These are phyloP conservation scores for Globisporangium heterothallicum DNA, from an alignment of 352 stramenopile genomes.

Conservation along the genomic window DNA sequence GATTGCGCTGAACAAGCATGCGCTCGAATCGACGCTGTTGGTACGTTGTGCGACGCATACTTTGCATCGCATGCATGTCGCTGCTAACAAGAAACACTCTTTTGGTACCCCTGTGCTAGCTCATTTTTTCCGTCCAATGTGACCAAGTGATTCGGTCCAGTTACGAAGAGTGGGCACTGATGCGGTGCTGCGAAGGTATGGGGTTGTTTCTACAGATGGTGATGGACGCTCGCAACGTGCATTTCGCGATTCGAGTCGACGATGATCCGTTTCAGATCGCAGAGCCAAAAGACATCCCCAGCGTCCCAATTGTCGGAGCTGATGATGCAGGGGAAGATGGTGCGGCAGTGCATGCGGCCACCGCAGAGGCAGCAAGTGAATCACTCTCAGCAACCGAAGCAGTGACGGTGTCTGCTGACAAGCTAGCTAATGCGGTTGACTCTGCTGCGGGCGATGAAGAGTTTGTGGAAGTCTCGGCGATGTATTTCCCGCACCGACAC, in stretches of 20 bases:
- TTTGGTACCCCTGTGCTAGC: slow-evolving; percentile 30
- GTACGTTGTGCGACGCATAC: slow-evolving; percentile 19
- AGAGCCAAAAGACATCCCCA: slow-evolving; percentile 11
- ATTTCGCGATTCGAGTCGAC: slow-evolving; percentile 68
- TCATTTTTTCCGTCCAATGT: slow-evolving; percentile 71
- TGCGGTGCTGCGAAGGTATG: slow-evolving; percentile 66
- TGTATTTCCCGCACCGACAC: slow-evolving; percentile 62
- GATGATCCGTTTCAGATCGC: slow-evolving; percentile 39
- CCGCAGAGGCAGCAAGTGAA: slow-evolving; percentile 14
- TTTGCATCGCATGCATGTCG: neutral
- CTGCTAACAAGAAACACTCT: neutral
- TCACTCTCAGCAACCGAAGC: slow-evolving; percentile 13
- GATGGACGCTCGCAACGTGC: slow-evolving; percentile 59
- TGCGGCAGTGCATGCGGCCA: neutral
- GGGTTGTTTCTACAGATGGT: slow-evolving; percentile 73
- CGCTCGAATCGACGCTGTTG: slow-evolving; percentile 72
- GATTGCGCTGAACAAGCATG: slow-evolving; percentile 72
- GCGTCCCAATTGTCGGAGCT: slow-evolving; percentile 4
- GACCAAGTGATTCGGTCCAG: slow-evolving; percentile 67
- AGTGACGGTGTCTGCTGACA: neutral
- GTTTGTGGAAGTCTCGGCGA: slow-evolving; percentile 40
- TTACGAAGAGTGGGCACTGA: slow-evolving; percentile 80
- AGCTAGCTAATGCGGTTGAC: neutral
- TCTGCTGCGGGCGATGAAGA: slow-evolving; percentile 21
- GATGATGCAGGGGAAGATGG: neutral